Conservation (phyloP, 169 alveolate genomes). For the Toxoplasma gondii region DNA sequence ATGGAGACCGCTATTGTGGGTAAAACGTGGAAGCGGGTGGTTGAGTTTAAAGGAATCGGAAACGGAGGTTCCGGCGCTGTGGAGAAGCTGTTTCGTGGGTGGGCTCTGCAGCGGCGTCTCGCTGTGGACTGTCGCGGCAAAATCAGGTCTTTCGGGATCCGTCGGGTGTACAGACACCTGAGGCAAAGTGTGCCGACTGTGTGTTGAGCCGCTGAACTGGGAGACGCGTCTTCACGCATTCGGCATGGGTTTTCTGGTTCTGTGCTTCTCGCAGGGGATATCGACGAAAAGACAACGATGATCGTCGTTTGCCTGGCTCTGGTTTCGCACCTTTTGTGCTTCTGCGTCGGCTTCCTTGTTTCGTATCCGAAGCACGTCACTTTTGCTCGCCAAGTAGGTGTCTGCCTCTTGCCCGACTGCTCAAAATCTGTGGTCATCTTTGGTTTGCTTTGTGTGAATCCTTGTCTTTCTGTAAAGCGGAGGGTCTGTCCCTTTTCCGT, state of each 20-base stretch:
- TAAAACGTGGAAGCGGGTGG: no score
- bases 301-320: conserved; percentile 48
- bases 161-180: no score
- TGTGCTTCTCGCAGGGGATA: conserved; percentile 17
- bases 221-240: no score
- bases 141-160: no score
- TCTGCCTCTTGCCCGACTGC: neutral
- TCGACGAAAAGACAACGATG: conserved; percentile 38
- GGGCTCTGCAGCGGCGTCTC: no score
- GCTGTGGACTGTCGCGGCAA: no score
- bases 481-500: neutral
- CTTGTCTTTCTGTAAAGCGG: neutral
- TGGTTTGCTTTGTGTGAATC: neutral
- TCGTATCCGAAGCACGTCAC: conserved; percentile 47
- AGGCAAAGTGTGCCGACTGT: no score
- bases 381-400: conserved; percentile 40
- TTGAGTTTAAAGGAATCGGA: no score
- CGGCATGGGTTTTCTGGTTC: neutral
- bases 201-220: no score
- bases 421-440: neutral
- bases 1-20: no score
- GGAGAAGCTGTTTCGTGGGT: no score
- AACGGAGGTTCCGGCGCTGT: no score
- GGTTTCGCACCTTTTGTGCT: conserved; percentile 48
- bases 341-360: conserved; percentile 45